Conservation (phyloP, 148 eudicot genomes). For the Nepenthes mirabilis region DNA sequence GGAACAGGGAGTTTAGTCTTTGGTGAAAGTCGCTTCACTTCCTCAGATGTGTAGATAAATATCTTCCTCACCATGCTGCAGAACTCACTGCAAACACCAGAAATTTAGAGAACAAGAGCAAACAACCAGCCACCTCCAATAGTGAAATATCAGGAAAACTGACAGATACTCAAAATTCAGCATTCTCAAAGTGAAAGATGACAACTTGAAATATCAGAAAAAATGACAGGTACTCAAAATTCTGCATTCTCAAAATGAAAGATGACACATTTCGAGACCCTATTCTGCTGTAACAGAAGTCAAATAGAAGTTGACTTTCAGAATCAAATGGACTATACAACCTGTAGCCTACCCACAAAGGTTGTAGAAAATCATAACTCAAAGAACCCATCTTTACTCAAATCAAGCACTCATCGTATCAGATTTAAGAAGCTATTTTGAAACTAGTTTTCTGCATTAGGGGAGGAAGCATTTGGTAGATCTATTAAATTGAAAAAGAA, state of each 20-base stretch:
- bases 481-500: not conserved
- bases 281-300: not conserved
- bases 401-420: not conserved
- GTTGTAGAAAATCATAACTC: not conserved
- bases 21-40: slow-evolving; percentile 72
- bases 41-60: slow-evolving; percentile 65
- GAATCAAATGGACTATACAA: not conserved
- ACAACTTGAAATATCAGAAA: not conserved
- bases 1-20: slow-evolving; percentile 42
- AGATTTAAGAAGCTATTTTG: no score
- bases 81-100: slow-evolving; percentile 50
- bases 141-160: not conserved
- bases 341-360: not conserved
- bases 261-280: no score
- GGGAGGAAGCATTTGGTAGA: not conserved
- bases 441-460: no score
- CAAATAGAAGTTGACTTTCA: not conserved
- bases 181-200: no score
- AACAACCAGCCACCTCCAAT: not conserved
- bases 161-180: not conserved
- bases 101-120: not conserved
- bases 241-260: no score
- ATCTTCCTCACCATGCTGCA: slow-evolving; percentile 86
- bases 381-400: not conserved
- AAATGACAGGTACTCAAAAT: not conserved